phyloP scores from a whole-genome alignment of 495 filamentous ascomycete genomes.

The Xylaria curta region DNA sequence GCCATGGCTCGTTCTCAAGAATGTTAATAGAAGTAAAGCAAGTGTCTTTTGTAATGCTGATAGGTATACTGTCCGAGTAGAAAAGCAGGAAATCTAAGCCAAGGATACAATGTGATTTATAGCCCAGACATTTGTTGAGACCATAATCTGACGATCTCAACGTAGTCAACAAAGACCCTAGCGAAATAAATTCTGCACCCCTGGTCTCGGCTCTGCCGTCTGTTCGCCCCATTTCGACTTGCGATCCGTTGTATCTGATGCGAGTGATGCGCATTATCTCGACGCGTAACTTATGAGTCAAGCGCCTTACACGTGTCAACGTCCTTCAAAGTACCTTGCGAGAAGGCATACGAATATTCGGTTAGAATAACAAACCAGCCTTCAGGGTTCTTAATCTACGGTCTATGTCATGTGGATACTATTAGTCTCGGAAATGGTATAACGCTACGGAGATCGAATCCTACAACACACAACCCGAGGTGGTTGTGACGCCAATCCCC shows the following conservation, averaged over 20 bases:
- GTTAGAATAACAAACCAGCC: background rate
- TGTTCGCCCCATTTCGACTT: background rate
- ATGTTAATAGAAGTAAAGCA: background rate
- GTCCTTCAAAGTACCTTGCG: background rate
- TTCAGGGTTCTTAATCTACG: background rate
- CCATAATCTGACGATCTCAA: slow-evolving; percentile 7
- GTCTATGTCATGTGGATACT: background rate
- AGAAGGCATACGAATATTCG: background rate
- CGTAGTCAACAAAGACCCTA: background rate
- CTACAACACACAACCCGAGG: background rate
- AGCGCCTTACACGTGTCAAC: background rate
- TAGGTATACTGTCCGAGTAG: background rate
- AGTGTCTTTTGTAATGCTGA: background rate
- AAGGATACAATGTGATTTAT: slow-evolving; percentile 3
- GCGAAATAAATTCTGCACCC: background rate
- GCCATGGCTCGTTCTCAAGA: slow-evolving; percentile 1
- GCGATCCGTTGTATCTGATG: background rate
- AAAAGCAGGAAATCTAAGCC: background rate
- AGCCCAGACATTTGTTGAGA: background rate
- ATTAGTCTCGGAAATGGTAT: background rate
- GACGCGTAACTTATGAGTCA: background rate
- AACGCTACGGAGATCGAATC: background rate
- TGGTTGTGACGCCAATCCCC: background rate
- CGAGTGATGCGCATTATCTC: background rate
- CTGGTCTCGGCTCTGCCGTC: background rate